Evolutionary conservation across 352 stramenopile species (phyloP).

Genomic region (Pythium folliculosum): DNA sequence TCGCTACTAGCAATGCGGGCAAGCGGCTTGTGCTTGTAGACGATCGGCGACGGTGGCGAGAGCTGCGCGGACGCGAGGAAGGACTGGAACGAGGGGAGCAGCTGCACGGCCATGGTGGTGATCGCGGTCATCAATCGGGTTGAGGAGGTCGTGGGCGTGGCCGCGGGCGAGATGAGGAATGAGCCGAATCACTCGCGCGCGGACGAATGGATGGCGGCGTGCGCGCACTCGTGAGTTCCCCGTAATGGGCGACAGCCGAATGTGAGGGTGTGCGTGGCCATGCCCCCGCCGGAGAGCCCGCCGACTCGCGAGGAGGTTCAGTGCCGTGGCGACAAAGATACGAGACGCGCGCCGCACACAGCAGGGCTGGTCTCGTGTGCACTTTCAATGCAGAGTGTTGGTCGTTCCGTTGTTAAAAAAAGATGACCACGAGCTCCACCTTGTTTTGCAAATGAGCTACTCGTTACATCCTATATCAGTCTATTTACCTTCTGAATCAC

Average conservation of each 20-base stretch:
- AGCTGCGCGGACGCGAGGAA: conserved; percentile 49
- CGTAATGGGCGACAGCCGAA: conserved; percentile 7
- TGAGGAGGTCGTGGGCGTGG: conserved; percentile 10
- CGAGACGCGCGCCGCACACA: conserved; percentile 14
- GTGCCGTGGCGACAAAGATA: conserved; percentile 47
- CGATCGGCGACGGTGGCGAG: conserved; percentile 26
- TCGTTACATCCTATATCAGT: neutral
- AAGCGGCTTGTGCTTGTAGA: conserved; percentile 6
- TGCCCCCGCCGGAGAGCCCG: conserved; percentile 4
- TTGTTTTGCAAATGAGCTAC: conserved; percentile 14
- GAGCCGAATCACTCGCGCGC: conserved; percentile 11
- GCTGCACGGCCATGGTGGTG: conserved; percentile 40
- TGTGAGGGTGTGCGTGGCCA: conserved; percentile 16
- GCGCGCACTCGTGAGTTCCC: neutral
- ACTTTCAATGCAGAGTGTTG: conserved; percentile 3
- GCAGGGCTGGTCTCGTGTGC: neutral
- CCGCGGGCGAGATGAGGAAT: conserved; percentile 14
- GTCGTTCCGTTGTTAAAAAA: conserved; percentile 25
- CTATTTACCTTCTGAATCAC: neutral
- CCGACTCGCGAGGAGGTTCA: conserved; percentile 12
- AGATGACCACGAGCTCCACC: conserved; percentile 4
- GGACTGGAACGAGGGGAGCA: conserved; percentile 59
- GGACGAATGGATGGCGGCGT: neutral
- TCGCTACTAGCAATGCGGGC: neutral
- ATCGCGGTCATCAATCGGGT: neutral